phyloP scores from a whole-genome alignment of 306 rosid genomes.

The Oxytropis ochrocephala region DNA sequence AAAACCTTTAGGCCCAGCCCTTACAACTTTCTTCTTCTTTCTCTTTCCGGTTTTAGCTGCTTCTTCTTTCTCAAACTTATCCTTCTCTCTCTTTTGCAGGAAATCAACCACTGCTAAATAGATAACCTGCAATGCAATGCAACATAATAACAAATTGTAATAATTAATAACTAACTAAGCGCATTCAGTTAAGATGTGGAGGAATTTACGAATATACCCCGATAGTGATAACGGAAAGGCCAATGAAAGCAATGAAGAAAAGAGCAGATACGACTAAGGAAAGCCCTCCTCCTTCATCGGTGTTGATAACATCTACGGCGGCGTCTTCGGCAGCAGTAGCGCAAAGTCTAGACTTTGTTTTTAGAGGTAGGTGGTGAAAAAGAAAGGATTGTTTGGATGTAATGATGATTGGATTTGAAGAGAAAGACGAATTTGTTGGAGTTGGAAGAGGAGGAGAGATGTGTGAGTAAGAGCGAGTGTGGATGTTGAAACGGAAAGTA shows the following conservation, averaged over 20 bases:
- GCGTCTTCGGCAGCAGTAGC: conserved; percentile 37
- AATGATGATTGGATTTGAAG: background rate
- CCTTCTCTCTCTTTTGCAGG: conserved; percentile 81
- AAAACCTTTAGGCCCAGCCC: conserved; percentile 70
- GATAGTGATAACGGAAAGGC: conserved; percentile 57
- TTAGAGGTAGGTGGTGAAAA: conserved; percentile 22
- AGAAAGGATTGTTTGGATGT: conserved; percentile 10
- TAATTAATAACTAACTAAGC: background rate
- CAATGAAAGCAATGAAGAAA: conserved; percentile 68
- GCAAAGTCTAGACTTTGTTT: background rate
- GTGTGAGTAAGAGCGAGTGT: conserved; percentile 17
- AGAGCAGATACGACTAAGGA: conserved; percentile 46
- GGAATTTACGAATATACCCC: conserved; percentile 48
- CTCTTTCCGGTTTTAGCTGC: conserved; percentile 32
- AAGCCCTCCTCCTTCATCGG: conserved; percentile 43
- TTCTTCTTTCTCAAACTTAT: conserved; percentile 79
- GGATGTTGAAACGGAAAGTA: background rate
- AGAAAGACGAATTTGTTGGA: conserved; percentile 11
- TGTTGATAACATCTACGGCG: conserved; percentile 32
- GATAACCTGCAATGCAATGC: conserved; percentile 44
- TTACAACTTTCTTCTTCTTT: conserved; percentile 41
- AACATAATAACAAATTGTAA: background rate
- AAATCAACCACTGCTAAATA: conserved; percentile 76
- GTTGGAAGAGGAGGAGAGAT: background rate
- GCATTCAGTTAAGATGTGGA: background rate